These are phyloP conservation scores for Pythium plurisporium DNA, from an alignment of 352 stramenopile genomes.

Conservation along the genomic window DNA sequence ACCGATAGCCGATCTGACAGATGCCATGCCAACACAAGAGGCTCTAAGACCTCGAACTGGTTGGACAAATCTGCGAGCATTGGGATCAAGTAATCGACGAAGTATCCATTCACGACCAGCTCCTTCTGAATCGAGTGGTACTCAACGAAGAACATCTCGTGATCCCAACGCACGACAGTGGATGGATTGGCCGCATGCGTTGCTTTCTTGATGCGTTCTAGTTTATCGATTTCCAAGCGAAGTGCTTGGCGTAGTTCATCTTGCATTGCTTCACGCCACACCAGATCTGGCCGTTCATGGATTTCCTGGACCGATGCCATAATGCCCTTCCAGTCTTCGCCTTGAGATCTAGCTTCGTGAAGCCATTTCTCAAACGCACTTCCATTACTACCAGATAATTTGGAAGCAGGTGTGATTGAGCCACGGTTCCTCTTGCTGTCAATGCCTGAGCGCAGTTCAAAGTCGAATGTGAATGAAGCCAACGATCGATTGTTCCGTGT, in stretches of 20 bases:
- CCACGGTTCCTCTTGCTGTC: conserved; percentile 46
- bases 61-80: conserved; percentile 57
- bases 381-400: background rate
- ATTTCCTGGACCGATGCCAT: conserved; percentile 47
- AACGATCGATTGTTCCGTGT: conserved; percentile 46
- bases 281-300: conserved; percentile 65
- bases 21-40: conserved; percentile 75
- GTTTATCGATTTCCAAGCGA: conserved; percentile 41
- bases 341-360: conserved; percentile 54
- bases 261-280: conserved; percentile 70
- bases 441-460: conserved; percentile 38
- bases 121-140: conserved; percentile 72
- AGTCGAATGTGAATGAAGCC: conserved; percentile 66
- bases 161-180: conserved; percentile 50
- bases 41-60: conserved; percentile 66
- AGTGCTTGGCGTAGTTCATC: conserved; percentile 54
- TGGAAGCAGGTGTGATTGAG: conserved; percentile 3
- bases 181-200: conserved; percentile 7
- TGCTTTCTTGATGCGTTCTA: conserved; percentile 32
- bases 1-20: conserved; percentile 65
- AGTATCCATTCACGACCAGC: conserved; percentile 78
- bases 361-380: conserved; percentile 63
- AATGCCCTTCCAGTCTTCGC: conserved; percentile 72
- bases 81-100: conserved; percentile 71
- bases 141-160: conserved; percentile 79